Base-by-base conservation (phyloP, 2,329 filamentous ascomycete species). In the Neofusicoccum laricinum region DNA sequence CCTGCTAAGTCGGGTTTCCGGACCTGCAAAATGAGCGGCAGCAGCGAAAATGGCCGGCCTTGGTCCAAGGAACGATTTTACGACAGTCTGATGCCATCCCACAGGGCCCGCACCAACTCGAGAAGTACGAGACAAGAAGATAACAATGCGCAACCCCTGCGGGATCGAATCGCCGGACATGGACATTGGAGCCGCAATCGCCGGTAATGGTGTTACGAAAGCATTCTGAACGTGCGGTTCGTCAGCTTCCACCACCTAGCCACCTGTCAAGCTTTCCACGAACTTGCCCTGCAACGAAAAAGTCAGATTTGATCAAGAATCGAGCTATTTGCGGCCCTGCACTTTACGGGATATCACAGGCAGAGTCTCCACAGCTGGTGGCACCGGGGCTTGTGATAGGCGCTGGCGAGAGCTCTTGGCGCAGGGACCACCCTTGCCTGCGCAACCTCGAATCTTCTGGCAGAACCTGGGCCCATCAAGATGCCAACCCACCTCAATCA, bases 361-460 rank as follows among this genome's bases (percentile, higher is more conserved):
- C 12, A 14, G 25, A 1, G 14, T 41, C 51, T 41, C 36, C 36
- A 36, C 34, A 30, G 14, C n/a, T 4, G 36, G 51, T 14, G 7
- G 2, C 5, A 14, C 45, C 10, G 21, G 2, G 45, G 21, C 45
- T 30, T 7, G 1, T 41, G 51, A 36, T 40, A 15, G 34, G 51
- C 30, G 19, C 32, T 41, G 34, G 36, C 5, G 21, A 41, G 36
- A 45, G n/a, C 3, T 12, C 17, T 59, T 45, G 41, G 40, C 38
- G 55, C 55, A 34, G 55, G 55, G 55, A 19, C 41, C 55, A 45
- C 41, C 55, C 55, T 17, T 46, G 55, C 49, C 40, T 10, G 36
- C 40, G 12, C 38, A 14, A 45, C 41, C 38, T 63, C 61, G 61
- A 63, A 63, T 36, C 61, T 63, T 63, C 61, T 63, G 32, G 61